Percentiles rank a stretch among this genome's conserved stretches.
These are phyloP conservation scores for Blastomyces gilchristii DNA, from an alignment of 2,329 filamentous ascomycete genomes.

Conservation along the genomic window DNA sequence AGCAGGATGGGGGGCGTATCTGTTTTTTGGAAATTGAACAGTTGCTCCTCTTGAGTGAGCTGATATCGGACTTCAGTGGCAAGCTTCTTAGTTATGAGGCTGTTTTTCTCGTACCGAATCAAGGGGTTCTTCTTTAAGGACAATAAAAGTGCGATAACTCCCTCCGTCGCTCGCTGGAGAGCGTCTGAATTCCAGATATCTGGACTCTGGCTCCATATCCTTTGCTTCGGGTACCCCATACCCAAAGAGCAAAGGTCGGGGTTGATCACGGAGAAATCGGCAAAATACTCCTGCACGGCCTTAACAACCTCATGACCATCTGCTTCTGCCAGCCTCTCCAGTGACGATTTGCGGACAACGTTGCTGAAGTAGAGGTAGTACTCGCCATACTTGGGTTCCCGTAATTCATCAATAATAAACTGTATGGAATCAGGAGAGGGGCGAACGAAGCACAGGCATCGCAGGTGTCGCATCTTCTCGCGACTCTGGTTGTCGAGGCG, in stretches of 20 bases:
- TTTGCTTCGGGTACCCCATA: conserved; percentile 59
- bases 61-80: conserved; percentile 86
- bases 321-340: conserved; percentile 88
- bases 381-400: conserved; percentile 94
- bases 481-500: conserved; percentile 79
- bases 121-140: conserved; percentile 94
- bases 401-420: conserved; percentile 83
- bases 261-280: conserved; percentile 91
- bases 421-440: conserved; percentile 90
- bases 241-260: conserved; percentile 81
- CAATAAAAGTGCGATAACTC: conserved; percentile 70
- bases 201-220: conserved; percentile 69
- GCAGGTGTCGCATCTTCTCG: conserved; percentile 96
- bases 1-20: conserved; percentile 91
- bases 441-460: conserved; percentile 85
- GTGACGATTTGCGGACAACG: conserved; percentile 87
- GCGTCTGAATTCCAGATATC: conserved; percentile 89
- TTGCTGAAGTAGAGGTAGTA: conserved; percentile 98
- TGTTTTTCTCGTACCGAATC: conserved; percentile 88
- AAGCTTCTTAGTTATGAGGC: conserved; percentile 79
- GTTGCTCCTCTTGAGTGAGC: conserved; percentile 87
- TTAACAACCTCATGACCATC: conserved; percentile 97
- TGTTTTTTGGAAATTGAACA: conserved; percentile 91
- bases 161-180: conserved; percentile 76
- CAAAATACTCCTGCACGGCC: conserved; percentile 87